phyloP scores from a whole-genome alignment of 768 basidiomycete species.

The Suillus lakei region DNA sequence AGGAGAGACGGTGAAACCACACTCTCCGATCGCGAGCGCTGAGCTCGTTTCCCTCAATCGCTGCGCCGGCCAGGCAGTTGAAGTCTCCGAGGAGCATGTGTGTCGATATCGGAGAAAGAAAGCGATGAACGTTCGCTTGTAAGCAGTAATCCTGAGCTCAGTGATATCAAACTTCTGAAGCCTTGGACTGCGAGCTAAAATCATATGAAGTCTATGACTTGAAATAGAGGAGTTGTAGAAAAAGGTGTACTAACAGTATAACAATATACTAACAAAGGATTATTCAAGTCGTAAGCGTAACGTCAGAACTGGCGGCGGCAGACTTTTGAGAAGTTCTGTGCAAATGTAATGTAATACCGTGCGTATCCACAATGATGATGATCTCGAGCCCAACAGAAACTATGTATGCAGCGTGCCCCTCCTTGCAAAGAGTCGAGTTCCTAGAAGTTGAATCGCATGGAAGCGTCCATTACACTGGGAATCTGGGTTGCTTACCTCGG shows the following conservation, averaged over 20 bases:
- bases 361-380: background rate
- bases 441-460: background rate
- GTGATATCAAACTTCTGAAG: background rate
- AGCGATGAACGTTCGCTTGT: background rate
- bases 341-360: background rate
- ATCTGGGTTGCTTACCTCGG: background rate
- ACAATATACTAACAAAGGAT: background rate
- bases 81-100: constrained; percentile 20
- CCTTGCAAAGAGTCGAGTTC: background rate
- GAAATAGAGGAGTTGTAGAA: background rate
- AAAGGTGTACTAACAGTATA: background rate
- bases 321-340: background rate
- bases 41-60: constrained; percentile 16
- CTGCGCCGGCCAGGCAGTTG: constrained; percentile 8
- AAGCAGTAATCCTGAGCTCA: background rate
- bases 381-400: background rate
- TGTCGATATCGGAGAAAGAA: background rate
- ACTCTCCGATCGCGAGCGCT: constrained; percentile 17
- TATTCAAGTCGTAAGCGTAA: background rate
- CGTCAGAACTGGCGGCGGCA: background rate
- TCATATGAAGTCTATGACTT: background rate
- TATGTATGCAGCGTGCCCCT: background rate
- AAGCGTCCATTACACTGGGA: background rate
- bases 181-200: background rate
- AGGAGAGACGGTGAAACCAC: background rate